A percentile compares a stretch with the other conserved stretches of the same genome.
Evolutionary conservation across 192 early-diverging fungal genomes (phyloP).

Genomic region (Podila verticillata): DNA sequence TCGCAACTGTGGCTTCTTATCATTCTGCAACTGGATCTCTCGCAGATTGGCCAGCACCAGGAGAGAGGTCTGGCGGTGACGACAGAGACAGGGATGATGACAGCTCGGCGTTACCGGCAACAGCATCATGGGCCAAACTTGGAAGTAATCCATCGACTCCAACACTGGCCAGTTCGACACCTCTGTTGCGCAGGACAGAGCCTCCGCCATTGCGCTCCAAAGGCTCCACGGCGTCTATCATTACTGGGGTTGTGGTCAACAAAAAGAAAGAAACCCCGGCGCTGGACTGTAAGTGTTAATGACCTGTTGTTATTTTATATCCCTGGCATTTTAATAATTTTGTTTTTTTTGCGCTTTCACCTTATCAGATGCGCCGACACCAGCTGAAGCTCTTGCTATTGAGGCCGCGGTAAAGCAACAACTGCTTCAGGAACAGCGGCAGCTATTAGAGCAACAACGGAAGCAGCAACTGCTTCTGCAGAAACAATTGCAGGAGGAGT

Average conservation of each 20-base stretch:
- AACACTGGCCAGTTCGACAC: constrained; percentile 23
- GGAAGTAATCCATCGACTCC: constrained; percentile 51
- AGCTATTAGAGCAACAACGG: constrained; percentile 30
- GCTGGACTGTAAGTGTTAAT: constrained; percentile 28
- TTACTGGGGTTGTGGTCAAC: constrained; percentile 45
- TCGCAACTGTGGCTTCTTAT: constrained; percentile 29
- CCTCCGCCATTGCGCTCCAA: constrained; percentile 45
- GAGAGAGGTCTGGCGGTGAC: constrained; percentile 25
- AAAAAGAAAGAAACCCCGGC: constrained; percentile 26
- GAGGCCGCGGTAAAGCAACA: constrained; percentile 47
- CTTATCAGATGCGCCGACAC: constrained; percentile 31
- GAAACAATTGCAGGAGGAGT: constrained; percentile 24
- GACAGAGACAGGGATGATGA: constrained; percentile 51
- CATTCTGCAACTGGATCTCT: constrained; percentile 21
- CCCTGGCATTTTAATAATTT: background rate
- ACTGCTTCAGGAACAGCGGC: constrained; percentile 43
- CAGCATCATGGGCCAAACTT: constrained; percentile 67
- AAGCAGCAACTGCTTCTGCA: constrained; percentile 14
- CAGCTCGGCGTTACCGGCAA: constrained; percentile 65
- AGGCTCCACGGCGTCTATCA: constrained; percentile 43
- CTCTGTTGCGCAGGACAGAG: constrained; percentile 27
- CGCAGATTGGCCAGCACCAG: constrained; percentile 46
- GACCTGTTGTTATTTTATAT: background rate
- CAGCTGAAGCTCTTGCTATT: constrained; percentile 42
- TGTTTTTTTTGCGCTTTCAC: background rate